A percentile compares a stretch with the other conserved stretches of the same genome.
Conservation (phyloP, 2,329 filamentous ascomycete genomes). For the Fusarium coffeatum region DNA sequence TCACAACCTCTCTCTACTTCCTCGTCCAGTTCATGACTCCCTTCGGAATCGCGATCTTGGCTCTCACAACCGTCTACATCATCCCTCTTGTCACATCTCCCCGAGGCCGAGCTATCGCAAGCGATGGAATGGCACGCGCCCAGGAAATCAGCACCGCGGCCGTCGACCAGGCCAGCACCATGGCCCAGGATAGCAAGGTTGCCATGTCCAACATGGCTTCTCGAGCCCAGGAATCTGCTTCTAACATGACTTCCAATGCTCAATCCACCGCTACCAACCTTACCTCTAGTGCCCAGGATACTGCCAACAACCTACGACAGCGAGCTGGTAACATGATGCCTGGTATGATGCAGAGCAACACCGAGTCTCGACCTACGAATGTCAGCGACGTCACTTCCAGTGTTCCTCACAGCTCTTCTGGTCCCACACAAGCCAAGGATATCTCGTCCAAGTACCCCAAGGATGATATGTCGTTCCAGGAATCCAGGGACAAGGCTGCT, state of each 20-base stretch:
- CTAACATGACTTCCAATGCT: conserved; percentile 25
- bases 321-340: conserved; percentile 26
- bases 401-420: neutral
- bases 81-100: conserved; percentile 34
- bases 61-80: conserved; percentile 23
- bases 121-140: conserved; percentile 21
- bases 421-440: conserved; percentile 12
- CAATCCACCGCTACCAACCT: conserved; percentile 7
- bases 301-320: conserved; percentile 10
- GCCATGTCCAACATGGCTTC: conserved; percentile 26
- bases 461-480: neutral
- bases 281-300: conserved; percentile 21
- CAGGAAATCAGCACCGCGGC: conserved; percentile 27
- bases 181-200: conserved; percentile 25
- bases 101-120: conserved; percentile 13
- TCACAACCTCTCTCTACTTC: conserved; percentile 16
- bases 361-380: neutral
- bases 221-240: conserved; percentile 14
- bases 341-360: neutral
- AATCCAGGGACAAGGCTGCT: neutral
- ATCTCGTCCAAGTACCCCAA: conserved; percentile 11
- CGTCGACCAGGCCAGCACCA: conserved; percentile 18
- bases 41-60: conserved; percentile 28
- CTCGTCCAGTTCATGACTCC: conserved; percentile 31
- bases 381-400: conserved; percentile 12